Evolutionary conservation across 179 eudicot species (phyloP), one percentile per base, ranked within the genome.

Genomic region (Spinacia oleracea): DNA sequence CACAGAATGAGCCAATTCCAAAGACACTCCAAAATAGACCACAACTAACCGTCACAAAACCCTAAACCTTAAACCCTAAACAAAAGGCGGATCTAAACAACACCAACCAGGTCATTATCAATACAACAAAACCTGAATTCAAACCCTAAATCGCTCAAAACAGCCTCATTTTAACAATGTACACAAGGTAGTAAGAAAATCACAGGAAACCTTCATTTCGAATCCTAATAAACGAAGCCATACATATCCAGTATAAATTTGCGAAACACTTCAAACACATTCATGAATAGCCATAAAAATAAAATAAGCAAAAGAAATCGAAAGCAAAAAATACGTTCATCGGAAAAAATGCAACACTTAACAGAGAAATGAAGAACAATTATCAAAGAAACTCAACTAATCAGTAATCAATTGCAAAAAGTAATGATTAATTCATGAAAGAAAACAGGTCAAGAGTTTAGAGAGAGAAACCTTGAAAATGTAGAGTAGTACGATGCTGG

Each of bases 401-500:
- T 35, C n/a, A 6, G 18, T 0, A 72, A 71, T 6, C 14, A 50
- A 62, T 62, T 29, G 23, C 23, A 25, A 5, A 62, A 46, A 43
- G 5, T 3, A 1, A 20, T 20, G 16, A 70, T 8, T 21, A 4
- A 66, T 2, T 8, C 6, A 56, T 3, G 29, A 77, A 34, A 45
- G n/a, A 55, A 16, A 34, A 12, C 9, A 56, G 3, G 4, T 4
- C 38, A 45, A 32, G 60, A 46, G 23, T 16, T 18, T 21, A 48
- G 59, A 76, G 60, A 69, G 62, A 56, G 62, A 68, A 40, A 78
- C 84, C 81, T 72, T 29, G 51, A 59, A 35, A 43, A 29, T 51
- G 74, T 35, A 34, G 79, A 62, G 76, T 9, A 9, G 45, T 10
- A 25, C 12, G 23, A 5, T 43, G 25, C 34, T 23, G 0, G 62